A percentile compares a stretch with the other conserved stretches of the same genome.
Evolutionary conservation across 805 yeast genomes (phyloP).

Genomic region (Yarrowia sp.): DNA sequence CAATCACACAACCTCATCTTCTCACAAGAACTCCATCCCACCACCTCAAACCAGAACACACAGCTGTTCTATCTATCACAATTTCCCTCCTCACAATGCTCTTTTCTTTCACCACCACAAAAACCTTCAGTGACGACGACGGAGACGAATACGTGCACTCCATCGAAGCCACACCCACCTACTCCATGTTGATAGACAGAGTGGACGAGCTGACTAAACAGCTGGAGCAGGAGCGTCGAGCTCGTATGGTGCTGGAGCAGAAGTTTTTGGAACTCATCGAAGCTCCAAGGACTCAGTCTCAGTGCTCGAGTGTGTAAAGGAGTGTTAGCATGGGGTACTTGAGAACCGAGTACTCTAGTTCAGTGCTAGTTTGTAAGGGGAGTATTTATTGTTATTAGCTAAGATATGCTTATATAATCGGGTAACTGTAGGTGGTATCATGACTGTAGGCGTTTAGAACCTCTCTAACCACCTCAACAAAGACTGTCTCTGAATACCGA

Average conservation of each 20-base stretch:
- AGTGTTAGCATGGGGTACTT: too few relatives aligned
- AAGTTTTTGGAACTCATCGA: slow-evolving; percentile 6
- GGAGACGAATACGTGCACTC: neutral
- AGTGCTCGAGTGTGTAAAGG: too few relatives aligned
- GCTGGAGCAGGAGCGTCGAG: slow-evolving; percentile 18
- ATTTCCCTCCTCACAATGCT: neutral
- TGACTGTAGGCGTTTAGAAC: neutral
- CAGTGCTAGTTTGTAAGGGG: too few relatives aligned
- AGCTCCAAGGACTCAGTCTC: neutral
- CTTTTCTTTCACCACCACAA: slow-evolving; percentile 30
- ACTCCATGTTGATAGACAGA: slow-evolving; percentile 13
- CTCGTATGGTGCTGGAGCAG: slow-evolving; percentile 1
- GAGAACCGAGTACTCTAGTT: too few relatives aligned
- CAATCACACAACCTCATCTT: neutral
- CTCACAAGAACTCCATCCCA: too few relatives aligned
- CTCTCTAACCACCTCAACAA: slow-evolving; percentile 1
- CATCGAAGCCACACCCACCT: slow-evolving; percentile 20
- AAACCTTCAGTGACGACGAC: slow-evolving; percentile 14
- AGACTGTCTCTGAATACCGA: neutral
- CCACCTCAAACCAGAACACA: too few relatives aligned
- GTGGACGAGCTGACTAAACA: slow-evolving; percentile 30
- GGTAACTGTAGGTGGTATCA: too few relatives aligned
- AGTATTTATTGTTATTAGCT: slow-evolving; percentile 1
- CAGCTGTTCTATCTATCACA: neutral
- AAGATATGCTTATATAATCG: neutral